A percentile compares a stretch with the other conserved stretches of the same genome.
These are phyloP conservation scores for Naegleria gruberi DNA, from an alignment of 208 protist genomes.

Conservation along the genomic window DNA sequence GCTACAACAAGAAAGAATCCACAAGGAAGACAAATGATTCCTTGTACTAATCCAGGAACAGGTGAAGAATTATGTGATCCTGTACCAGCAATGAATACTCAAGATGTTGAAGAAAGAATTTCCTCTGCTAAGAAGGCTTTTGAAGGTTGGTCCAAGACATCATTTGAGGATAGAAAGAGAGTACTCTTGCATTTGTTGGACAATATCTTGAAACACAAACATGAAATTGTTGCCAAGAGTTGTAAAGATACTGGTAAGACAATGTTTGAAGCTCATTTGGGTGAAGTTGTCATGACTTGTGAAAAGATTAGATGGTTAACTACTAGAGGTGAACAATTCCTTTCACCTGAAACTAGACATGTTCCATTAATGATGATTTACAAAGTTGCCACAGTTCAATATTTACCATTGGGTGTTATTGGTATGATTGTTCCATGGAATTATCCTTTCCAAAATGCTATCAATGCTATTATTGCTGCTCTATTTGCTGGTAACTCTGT, in stretches of 20 bases:
- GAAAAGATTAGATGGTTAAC: conserved; percentile 80
- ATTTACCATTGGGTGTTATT: conserved; percentile 76
- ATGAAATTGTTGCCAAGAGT: neutral
- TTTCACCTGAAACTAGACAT: conserved; percentile 63
- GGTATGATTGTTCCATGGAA: conserved; percentile 85
- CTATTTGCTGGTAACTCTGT: conserved; percentile 68
- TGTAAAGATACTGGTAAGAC: conserved; percentile 16
- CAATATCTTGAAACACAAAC: neutral
- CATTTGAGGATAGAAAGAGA: neutral
- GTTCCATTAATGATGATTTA: conserved; percentile 72
- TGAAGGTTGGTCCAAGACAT: neutral
- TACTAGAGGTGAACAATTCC: conserved; percentile 60
- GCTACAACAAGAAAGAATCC: neutral
- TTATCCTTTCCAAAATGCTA: conserved; percentile 90
- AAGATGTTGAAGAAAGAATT: neutral
- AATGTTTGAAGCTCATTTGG: conserved; percentile 64
- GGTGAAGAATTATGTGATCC: neutral
- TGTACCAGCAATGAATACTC: neutral
- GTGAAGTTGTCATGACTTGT: conserved; percentile 75
- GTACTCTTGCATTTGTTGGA: neutral
- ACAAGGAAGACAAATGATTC: conserved; percentile 6
- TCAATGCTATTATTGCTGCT: conserved; percentile 79
- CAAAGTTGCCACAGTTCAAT: conserved; percentile 67
- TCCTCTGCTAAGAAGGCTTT: neutral
- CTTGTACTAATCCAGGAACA: neutral